Evolutionary conservation across 2,329 filamentous ascomycete genomes (phyloP), one percentile per base, ranked within the genome.

Genomic region (Coccinonectria pachysandricola): DNA sequence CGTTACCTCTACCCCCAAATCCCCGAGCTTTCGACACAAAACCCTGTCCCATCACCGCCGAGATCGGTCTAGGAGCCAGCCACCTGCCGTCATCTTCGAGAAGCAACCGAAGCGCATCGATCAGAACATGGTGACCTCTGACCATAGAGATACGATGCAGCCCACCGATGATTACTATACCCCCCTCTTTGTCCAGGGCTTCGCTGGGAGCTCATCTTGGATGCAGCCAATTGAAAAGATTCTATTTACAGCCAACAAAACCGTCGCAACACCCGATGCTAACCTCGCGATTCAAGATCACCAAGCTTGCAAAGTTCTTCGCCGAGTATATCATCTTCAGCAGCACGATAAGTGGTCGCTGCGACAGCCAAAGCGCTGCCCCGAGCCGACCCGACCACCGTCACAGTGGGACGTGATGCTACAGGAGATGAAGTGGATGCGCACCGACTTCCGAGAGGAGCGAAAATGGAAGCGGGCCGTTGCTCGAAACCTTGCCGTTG

Each of bases 351-450:
- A 88, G 45, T 96, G 91, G 88, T 91, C 87, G 5, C 57, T 98
- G 23, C 72, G 88, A 27, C 91, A 98, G 48, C 75, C 87, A 21
- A 84, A 92, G 48, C 79, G 86, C 30, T 82, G 77, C 19, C 68
- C 76, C 2, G 91, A 98, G 53, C 87, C 88, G 4, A 66, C 72
- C 4, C 73, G 85, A 19, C 79, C 78, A 11, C 68, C 73, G 1
- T 77, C 79, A 2, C 88, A 96, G 42, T 83, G 79, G 71, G 91
- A 98, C 56, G 69, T 88, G 27, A 54, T 96, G 29, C 61, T 98
- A 16, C 72, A 86, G 41, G 87, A 98, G 59, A 84, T 88, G 71
- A 93, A 87, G 53, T 96, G 88, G 88, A 92, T 98, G 84, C 75
- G 87, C 26, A 95, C 86, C 2, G 91, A 98, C 54, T 96, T 95